Base-by-base conservation (phyloP, 352 stramenopile species). In the Phytophthora nicotianae region DNA sequence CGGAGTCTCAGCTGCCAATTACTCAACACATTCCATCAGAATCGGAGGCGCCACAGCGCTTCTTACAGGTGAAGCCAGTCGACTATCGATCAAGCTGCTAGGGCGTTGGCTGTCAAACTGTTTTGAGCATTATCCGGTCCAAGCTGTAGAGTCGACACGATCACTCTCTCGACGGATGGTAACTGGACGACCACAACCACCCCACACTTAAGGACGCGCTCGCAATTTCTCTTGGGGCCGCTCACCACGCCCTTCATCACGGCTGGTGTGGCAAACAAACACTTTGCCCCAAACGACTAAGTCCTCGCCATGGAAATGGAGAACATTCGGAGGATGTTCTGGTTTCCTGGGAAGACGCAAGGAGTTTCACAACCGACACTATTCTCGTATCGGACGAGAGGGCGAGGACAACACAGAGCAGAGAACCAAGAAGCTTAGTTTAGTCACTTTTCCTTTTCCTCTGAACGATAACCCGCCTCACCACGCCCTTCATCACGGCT, bases 91-190 rank as follows among this genome's bases (percentile, higher is more conserved):
- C 33, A 62, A 62, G 23, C 16, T 55, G 2, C 23, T 62, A 0
- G 42, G 54, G 20, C 52, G 52, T 3, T 59, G 52, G 52, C 2
- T 51, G 4, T 59, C 52, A 1, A 45, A 59, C n/a, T 59, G 52
- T 27, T 59, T 37, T 26, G 52, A 59, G 19, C 26, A 51, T 13
- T 59, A 59, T 20, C 52, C 52, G 14, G 11, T 16, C n/a, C 40
- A 45, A 21, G 27, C 52, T 3, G 40, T 41, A 33, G 48, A 43
- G 19, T 55, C 48, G 7, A 55, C 20, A 9, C 23, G 29, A 20
- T 38, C 24, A 2, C 24, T 45, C 16, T 55, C 48, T 1, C 29
- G 19, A 6, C 48, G 48, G 20, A 55, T 55, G 33, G 4, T 47
- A 9, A 8, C 45, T n/a, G 21, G 16, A 7, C 4, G 16, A 14